Evolutionary conservation across 2,329 filamentous ascomycete species (phyloP).

Genomic region (Akanthomyces muscarius): DNA sequence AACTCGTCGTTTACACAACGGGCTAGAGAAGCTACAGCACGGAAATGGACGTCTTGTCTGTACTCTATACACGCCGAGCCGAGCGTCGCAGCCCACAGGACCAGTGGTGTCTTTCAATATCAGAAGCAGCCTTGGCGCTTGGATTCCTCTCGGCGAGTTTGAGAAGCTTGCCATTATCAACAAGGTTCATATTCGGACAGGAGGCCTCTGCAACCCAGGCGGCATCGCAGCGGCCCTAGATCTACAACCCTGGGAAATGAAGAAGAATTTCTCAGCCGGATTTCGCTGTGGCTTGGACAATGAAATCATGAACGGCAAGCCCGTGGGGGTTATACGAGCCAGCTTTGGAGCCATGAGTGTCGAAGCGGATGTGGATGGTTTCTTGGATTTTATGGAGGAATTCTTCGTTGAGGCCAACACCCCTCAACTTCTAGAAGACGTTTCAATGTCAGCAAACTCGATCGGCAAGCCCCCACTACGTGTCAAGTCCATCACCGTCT

Average conservation of each 20-base stretch:
- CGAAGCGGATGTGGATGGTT: slow-evolving; percentile 64
- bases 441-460: neutral
- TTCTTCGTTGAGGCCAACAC: slow-evolving; percentile 48
- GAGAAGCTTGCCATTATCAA: slow-evolving; percentile 80
- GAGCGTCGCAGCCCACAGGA: slow-evolving; percentile 46
- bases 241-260: slow-evolving; percentile 77
- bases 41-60: slow-evolving; percentile 64
- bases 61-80: slow-evolving; percentile 53
- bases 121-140: slow-evolving; percentile 61
- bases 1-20: slow-evolving; percentile 40
- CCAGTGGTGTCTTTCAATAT: slow-evolving; percentile 85
- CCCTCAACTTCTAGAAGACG: neutral
- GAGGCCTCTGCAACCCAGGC: slow-evolving; percentile 88
- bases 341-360: slow-evolving; percentile 92
- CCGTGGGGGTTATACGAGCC: slow-evolving; percentile 79
- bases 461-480: slow-evolving; percentile 20
- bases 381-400: slow-evolving; percentile 68
- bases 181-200: slow-evolving; percentile 79
- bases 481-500: slow-evolving; percentile 68
- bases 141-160: slow-evolving; percentile 78
- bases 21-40: slow-evolving; percentile 61
- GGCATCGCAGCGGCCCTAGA: slow-evolving; percentile 71
- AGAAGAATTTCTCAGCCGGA: slow-evolving; percentile 77
- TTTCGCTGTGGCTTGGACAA: slow-evolving; percentile 80
- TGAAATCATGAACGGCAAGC: slow-evolving; percentile 78